A percentile compares a stretch with the other conserved stretches of the same genome.
Evolutionary conservation across 1,284 basidiomycete species (phyloP).

Genomic region (Boletellus deceptivus): DNA sequence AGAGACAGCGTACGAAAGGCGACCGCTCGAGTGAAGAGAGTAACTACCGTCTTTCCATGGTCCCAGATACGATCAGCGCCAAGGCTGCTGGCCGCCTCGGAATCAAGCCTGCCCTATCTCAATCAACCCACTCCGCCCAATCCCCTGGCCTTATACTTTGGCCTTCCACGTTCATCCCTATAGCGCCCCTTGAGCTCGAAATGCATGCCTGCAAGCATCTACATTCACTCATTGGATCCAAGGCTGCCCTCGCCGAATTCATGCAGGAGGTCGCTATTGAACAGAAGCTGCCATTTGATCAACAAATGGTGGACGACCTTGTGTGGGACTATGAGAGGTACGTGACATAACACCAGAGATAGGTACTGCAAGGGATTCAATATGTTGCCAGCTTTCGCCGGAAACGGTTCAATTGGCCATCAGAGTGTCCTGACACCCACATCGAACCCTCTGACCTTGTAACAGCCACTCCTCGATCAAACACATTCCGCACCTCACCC

Average conservation of each 20-base stretch:
- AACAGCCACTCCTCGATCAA: conserved; percentile 25
- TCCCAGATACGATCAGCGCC: conserved; percentile 35
- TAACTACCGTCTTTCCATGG: conserved; percentile 7
- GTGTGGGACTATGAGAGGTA: conserved; percentile 72
- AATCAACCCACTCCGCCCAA: conserved; percentile 31
- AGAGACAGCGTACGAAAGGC: conserved; percentile 22
- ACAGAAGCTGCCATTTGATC: conserved; percentile 20
- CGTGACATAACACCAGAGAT: conserved; percentile 18
- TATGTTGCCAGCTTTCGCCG: conserved; percentile 52
- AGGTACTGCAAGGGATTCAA: conserved; percentile 2
- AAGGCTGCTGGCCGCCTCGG: conserved; percentile 46
- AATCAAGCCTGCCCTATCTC: conserved; percentile 23
- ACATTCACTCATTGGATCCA: conserved; percentile 60
- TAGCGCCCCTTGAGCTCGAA: conserved; percentile 58
- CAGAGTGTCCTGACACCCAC: conserved; percentile 19
- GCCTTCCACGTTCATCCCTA: conserved; percentile 56
- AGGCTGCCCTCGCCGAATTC: conserved; percentile 53
- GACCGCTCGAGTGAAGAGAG: conserved; percentile 31
- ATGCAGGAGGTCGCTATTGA: conserved; percentile 41
- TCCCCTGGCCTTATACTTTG: conserved; percentile 54
- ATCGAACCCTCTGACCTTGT: conserved; percentile 7
- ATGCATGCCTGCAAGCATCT: conserved; percentile 67
- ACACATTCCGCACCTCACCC: conserved; percentile 17
- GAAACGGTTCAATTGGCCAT: conserved; percentile 58
- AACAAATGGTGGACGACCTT: conserved; percentile 49